These are phyloP conservation scores for Lecanicillium sp. DNA, from an alignment of 2,329 filamentous ascomycete genomes.

Conservation along the genomic window DNA sequence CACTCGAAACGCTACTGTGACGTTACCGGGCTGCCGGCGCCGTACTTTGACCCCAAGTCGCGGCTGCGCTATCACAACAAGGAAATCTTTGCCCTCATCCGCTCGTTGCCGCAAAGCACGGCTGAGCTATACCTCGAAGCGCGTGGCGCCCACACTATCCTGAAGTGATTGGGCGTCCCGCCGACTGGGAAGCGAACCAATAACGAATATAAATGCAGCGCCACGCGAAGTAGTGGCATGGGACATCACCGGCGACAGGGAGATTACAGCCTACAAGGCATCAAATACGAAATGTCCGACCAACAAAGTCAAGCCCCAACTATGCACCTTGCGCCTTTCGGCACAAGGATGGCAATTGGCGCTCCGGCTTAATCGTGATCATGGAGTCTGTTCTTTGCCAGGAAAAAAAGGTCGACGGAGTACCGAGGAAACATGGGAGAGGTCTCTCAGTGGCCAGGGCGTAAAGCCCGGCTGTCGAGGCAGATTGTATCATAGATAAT, in stretches of 20 bases:
- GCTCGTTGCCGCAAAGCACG: constrained; percentile 70
- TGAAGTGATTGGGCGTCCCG: constrained; percentile 56
- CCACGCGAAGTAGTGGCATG: no score
- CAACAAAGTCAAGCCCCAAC: constrained; percentile 95
- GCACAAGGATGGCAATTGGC: constrained; percentile 72
- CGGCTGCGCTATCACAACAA: constrained; percentile 85
- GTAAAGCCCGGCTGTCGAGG: constrained; percentile 47
- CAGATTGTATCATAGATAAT: constrained; percentile 20
- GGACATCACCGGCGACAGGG: neutral
- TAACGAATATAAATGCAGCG: no score
- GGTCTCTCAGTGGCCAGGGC: constrained; percentile 56
- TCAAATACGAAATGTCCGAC: constrained; percentile 52
- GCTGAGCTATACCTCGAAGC: constrained; percentile 86
- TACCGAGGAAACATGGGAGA: constrained; percentile 71
- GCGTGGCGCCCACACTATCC: constrained; percentile 82
- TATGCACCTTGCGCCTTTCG: constrained; percentile 78
- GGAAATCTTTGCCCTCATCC: constrained; percentile 82
- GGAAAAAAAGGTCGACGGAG: constrained; percentile 48
- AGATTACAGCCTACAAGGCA: neutral
- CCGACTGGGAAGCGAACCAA: neutral
- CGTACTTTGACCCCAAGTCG: constrained; percentile 93
- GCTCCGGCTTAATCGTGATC: constrained; percentile 99
- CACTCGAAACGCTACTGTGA: constrained; percentile 91
- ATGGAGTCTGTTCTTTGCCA: constrained; percentile 63
- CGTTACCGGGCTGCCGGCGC: constrained; percentile 83